A percentile compares a stretch with the other conserved stretches of the same genome.
Evolutionary conservation across 129 eudicot species (phyloP).

Genomic region (Ambrosia artemisiifolia): DNA sequence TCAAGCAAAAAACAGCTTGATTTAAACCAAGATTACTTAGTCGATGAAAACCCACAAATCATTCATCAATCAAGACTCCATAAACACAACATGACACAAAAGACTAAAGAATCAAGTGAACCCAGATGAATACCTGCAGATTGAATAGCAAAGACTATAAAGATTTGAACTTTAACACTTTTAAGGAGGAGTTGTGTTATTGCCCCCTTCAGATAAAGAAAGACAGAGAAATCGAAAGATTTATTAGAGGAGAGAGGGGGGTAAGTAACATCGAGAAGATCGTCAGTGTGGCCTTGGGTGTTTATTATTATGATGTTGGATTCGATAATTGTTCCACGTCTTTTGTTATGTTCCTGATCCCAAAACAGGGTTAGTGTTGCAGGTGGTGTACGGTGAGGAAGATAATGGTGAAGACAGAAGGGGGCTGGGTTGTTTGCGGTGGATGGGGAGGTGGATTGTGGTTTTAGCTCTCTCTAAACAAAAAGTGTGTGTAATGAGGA

Average conservation of each 20-base stretch:
- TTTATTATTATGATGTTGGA: no score
- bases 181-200: background rate
- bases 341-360: no score
- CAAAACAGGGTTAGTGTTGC: no score
- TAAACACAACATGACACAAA: slow-evolving; percentile 2
- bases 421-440: no score
- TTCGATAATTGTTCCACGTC: no score
- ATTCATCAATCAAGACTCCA: slow-evolving; percentile 7
- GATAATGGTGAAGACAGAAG: no score
- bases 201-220: background rate
- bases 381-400: no score
- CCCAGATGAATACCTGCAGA: background rate
- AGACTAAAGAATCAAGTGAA: slow-evolving; percentile 1
- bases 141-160: slow-evolving; percentile 14
- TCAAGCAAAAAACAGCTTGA: background rate
- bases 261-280: slow-evolving; percentile 47
- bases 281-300: slow-evolving; percentile 43
- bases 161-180: slow-evolving; percentile 23
- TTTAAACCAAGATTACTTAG: background rate
- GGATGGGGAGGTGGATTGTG: no score
- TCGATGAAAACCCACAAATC: background rate
- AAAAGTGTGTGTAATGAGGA: no score
- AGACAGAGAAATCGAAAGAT: slow-evolving; percentile 19
- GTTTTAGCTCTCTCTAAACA: no score
- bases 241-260: slow-evolving; percentile 28